Evolutionary conservation across 495 filamentous ascomycete genomes (phyloP).

Genomic region (Tuber melanosporum): DNA sequence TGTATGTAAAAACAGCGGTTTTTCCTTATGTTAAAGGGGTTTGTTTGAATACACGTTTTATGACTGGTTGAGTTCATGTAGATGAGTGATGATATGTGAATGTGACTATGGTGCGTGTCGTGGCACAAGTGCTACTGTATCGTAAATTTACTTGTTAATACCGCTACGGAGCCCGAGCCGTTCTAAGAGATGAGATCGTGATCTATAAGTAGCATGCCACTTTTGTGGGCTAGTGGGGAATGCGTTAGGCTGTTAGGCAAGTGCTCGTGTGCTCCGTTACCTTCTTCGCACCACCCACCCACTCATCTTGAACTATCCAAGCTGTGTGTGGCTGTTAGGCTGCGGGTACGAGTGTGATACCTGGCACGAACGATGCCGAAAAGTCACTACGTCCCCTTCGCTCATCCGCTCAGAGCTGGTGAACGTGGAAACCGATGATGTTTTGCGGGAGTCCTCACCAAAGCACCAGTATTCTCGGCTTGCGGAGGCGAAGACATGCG

Average conservation of each 20-base stretch:
- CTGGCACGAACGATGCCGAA: too few relatives aligned
- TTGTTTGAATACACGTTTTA: slow-evolving; percentile 6
- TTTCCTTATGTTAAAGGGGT: background rate
- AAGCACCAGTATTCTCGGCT: too few relatives aligned
- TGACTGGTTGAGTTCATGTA: background rate
- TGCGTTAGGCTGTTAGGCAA: background rate
- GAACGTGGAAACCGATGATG: too few relatives aligned
- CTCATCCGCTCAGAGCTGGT: too few relatives aligned
- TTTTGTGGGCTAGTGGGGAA: background rate
- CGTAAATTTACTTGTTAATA: too few relatives aligned
- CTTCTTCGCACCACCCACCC: background rate
- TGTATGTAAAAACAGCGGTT: slow-evolving; percentile 3
- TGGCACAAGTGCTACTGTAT: background rate
- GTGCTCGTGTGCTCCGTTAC: background rate
- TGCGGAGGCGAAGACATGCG: too few relatives aligned
- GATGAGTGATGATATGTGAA: background rate
- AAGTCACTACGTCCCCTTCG: too few relatives aligned
- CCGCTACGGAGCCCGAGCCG: too few relatives aligned
- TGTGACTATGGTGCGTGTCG: background rate
- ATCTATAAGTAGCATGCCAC: background rate
- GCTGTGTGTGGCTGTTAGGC: too few relatives aligned
- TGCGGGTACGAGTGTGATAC: too few relatives aligned
- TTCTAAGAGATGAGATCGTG: background rate
- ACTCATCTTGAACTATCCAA: background rate
- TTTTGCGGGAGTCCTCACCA: too few relatives aligned